These are phyloP conservation scores for Fusarium sp. DNA, from an alignment of 2,329 filamentous ascomycete genomes.

Conservation along the genomic window DNA sequence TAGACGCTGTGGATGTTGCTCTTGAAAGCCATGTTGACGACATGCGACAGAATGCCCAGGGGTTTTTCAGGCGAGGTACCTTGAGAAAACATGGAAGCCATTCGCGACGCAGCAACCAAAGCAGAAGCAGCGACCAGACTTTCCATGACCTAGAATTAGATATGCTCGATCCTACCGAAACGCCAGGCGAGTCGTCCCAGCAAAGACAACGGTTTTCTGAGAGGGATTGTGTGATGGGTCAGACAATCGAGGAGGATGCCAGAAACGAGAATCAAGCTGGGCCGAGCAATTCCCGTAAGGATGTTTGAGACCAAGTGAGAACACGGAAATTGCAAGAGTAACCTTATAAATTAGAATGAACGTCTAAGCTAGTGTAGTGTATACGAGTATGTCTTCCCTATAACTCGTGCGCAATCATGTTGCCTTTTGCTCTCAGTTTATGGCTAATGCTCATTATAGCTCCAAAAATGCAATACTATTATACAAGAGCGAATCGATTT, in stretches of 20 bases:
- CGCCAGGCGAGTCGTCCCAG: slow-evolving; percentile 24
- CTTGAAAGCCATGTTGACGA: slow-evolving; percentile 55
- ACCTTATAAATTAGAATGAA: slow-evolving; percentile 40
- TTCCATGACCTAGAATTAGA: slow-evolving; percentile 50
- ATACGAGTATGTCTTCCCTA: slow-evolving; percentile 41
- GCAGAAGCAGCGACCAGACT: slow-evolving; percentile 48
- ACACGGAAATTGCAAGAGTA: not conserved
- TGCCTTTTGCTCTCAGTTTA: slow-evolving; percentile 37
- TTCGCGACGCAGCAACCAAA: slow-evolving; percentile 48
- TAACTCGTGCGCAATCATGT: slow-evolving; percentile 16
- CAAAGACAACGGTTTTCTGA: slow-evolving; percentile 43
- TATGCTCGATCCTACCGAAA: slow-evolving; percentile 36
- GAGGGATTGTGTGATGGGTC: slow-evolving; percentile 55
- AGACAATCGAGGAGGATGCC: slow-evolving; percentile 53
- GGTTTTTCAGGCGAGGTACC: slow-evolving; percentile 48
- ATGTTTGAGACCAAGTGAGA: not conserved
- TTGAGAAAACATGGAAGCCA: slow-evolving; percentile 43
- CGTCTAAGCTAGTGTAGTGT: slow-evolving; percentile 41
- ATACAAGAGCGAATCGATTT: slow-evolving; percentile 38
- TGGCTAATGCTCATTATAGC: slow-evolving; percentile 42
- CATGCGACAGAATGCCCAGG: slow-evolving; percentile 51
- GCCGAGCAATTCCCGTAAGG: slow-evolving; percentile 13
- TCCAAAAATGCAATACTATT: slow-evolving; percentile 38
- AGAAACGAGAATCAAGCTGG: slow-evolving; percentile 41
- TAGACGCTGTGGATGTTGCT: slow-evolving; percentile 55